Evolutionary conservation across 2,329 filamentous ascomycete genomes (phyloP), one percentile per base, ranked within the genome.

Genomic region (Proliferodiscus dingleyae): DNA sequence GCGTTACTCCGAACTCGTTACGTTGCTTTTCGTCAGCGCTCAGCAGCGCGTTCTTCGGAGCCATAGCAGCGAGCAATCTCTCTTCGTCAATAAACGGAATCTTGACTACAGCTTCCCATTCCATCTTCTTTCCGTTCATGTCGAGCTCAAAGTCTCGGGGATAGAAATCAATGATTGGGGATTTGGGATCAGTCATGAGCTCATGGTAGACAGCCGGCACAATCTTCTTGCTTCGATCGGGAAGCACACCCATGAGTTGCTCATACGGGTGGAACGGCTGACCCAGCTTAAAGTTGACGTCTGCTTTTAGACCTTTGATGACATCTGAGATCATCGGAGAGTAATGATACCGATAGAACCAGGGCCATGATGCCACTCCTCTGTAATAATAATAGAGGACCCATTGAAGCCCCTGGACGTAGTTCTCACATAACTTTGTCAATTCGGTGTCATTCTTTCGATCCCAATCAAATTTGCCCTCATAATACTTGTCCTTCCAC

Each of bases 51-150:
- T 97, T 90, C 64, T 85, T 89, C 5, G 89, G 83, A 13, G 77
- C 83, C 87, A 98, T 96, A 6, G 91, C 93, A 29, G 74, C 70
- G 45, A 98, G 73, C 2, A 98, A 72, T 21, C 93, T 81, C 59
- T 85, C 81, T 65, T 98, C 91, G 47, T 98, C 89, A 53, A 98
- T 98, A 68, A 98, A 98, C 0, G 93, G 93, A 61, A 98, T 98
- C 68, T 97, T 98, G 54, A 98, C 89, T 29, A 98, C 91, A 22
- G 93, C 93, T 64, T 98, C 93, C 93, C 93, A 98, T 53, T 98
- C 94, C 86, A 95, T 94, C 71, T 95, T 98, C 73, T 98, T 98
- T 49, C 93, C 94, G 59, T 98, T 97, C 93, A 98, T 97, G 64
- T 98, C 94, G 32, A 98, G 75, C 55, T 94, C 89, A 61, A 98